Evolutionary conservation across 192 early-diverging fungal species (phyloP).

Genomic region (Coemansia sp.): DNA sequence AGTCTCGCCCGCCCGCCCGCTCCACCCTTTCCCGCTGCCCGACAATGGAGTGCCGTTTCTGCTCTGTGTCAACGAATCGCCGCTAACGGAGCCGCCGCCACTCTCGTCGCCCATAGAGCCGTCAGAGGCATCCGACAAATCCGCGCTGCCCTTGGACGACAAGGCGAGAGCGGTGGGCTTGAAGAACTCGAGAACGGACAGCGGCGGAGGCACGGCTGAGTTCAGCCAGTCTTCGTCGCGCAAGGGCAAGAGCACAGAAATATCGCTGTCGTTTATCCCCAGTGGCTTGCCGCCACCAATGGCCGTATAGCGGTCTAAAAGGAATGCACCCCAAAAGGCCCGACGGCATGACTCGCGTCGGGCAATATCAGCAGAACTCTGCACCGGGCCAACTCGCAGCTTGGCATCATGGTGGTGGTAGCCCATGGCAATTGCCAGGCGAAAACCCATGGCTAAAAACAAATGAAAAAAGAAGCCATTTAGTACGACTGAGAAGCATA

Average conservation of each 20-base stretch:
- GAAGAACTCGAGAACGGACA: constrained; percentile 44
- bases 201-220: constrained; percentile 23
- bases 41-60: constrained; percentile 17
- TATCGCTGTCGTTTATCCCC: constrained; percentile 53
- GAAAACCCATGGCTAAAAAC: constrained; percentile 52
- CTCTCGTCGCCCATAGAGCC: not conserved
- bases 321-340: constrained; percentile 50
- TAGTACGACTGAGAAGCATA: not conserved
- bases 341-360: constrained; percentile 47
- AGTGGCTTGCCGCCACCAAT: constrained; percentile 53
- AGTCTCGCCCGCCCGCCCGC: constrained; percentile 20
- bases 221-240: constrained; percentile 44
- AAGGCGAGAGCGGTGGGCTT: constrained; percentile 13
- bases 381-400: constrained; percentile 40
- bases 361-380: constrained; percentile 36
- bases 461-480: not conserved
- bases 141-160: not conserved
- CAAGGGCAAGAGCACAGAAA: constrained; percentile 42
- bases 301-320: constrained; percentile 49
- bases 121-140: not conserved
- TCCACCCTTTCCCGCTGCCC: constrained; percentile 15
- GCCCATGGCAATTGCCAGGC: constrained; percentile 53
- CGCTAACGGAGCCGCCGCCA: constrained; percentile 7
- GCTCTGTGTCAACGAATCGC: constrained; percentile 24
- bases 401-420: constrained; percentile 50